Evolutionary conservation across 192 early-diverging fungal genomes (phyloP), one percentile per base, ranked within the genome.

Genomic region (Backusella liffmaniae): DNA sequence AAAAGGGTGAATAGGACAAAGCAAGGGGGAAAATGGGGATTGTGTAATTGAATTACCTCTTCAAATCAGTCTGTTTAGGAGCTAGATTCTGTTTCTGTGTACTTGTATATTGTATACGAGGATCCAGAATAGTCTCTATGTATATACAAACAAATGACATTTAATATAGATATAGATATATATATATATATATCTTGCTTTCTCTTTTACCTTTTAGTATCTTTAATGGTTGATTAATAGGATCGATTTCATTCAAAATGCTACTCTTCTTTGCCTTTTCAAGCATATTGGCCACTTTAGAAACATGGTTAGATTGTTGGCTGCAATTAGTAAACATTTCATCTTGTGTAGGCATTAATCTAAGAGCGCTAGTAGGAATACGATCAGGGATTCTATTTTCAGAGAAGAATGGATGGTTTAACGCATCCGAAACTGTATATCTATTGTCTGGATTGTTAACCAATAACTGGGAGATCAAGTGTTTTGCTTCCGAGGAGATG

Each of bases 381-480:
- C 21, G 67, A 12, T 46, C 26, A 30, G 70, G 70, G 15, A 71
- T 71, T 44, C 42, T 71, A 26, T 62, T 13, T 26, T 62, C 29
- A 12, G 41, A 71, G 21, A 71, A 30, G n/a, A 46, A 44, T 5
- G 66, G 34, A 5, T 67, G 66, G 18, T 7, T 67, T 67, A 49
- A 34, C 18, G 70, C 41, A 71, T 42, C 42, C 16, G 12, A 32
- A 3, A 65, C 44, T 26, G 62, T 70, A 8, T 74, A 68, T 66
- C 32, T 16, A 85, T 59, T 77, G 83, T 81, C 82, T 37, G 94
- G 95, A 62, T 86, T 73, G 36, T 87, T 92, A 26, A 87, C 88
- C 16, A 98, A 87, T 18, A 98, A 76, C 16, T 84, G 70, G 2
- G 79, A 67, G 67, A 99, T 92, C 34, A 99, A 84, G 21, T 85